Conservation (phyloP, 2,329 filamentous ascomycete species). For the Phaeomoniella chlamydospora region DNA sequence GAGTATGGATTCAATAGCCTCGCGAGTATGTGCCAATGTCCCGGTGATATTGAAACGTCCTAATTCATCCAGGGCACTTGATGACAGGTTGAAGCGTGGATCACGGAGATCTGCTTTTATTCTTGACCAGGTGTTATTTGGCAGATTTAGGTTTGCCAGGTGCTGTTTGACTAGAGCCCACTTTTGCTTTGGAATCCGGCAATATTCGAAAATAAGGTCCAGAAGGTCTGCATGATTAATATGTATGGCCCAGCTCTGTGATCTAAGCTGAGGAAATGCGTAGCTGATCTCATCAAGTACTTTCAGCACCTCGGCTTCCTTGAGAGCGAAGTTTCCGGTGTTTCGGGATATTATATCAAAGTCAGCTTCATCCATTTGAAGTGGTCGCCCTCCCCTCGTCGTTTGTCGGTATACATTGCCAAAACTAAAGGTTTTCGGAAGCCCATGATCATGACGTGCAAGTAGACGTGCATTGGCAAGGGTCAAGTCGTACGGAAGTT, state of each 20-base stretch:
- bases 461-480: conserved; percentile 76
- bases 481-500: conserved; percentile 88
- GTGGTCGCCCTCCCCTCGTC: conserved; percentile 64
- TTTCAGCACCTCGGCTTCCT: conserved; percentile 88
- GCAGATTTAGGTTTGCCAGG: conserved; percentile 75
- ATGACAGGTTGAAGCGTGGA: conserved; percentile 66
- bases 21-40: conserved; percentile 8
- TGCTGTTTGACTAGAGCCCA: conserved; percentile 64
- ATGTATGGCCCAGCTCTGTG: conserved; percentile 70
- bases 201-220: conserved; percentile 79
- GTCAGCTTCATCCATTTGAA: conserved; percentile 75
- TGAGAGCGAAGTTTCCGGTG: conserved; percentile 66
- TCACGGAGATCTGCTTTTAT: conserved; percentile 70
- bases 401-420: conserved; percentile 75
- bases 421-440: conserved; percentile 73
- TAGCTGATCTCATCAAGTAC: conserved; percentile 82
- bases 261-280: conserved; percentile 60
- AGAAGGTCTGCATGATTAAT: conserved; percentile 79
- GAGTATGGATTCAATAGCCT: conserved; percentile 4
- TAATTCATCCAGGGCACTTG: conserved; percentile 81
- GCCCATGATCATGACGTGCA: conserved; percentile 47
- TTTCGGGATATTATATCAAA: conserved; percentile 89
- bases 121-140: conserved; percentile 67
- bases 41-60: conserved; percentile 82
- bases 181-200: conserved; percentile 56